Base-by-base conservation (phyloP, 805 yeast species). In the Wickerhamiella cacticola region DNA sequence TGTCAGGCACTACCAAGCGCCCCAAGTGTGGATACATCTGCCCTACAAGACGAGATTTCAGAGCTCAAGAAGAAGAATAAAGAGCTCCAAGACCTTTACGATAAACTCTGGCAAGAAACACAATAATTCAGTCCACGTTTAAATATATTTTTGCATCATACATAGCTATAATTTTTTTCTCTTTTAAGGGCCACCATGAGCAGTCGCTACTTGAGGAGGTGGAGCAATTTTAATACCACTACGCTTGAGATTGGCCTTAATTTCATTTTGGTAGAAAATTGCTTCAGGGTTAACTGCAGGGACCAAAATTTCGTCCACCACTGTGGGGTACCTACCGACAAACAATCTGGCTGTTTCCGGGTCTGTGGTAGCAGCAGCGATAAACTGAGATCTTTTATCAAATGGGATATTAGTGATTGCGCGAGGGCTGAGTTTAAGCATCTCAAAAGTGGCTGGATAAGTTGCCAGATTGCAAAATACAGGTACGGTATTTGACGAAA, bases 41-140 rank as follows among this genome's bases (percentile, higher is more conserved):
- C 41, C 12, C 24, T 25, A 9, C n/a, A 19, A 13, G 16, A 31
- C 33, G 48, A 44, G 33, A 21, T 48, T 18, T 38, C 24, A 19
- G 34, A 26, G 35, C 48, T 44, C 26, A 44, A 41, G 19, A 41
- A 39, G 41, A 40, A 56, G 19, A 49, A 52, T 38, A 50, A 45
- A 10, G 53, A 56, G 50, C 52, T 57, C 9, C 52, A 55, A 41
- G 50, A 52, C 19, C 55, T 57, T 55, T 57, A 57, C 49, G 61
- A 57, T 25, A 57, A 55, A 12, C 50, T 57, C 13, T 57, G 61
- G 61, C 52, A 56, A 1, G 51, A 53, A 13, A 51, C 48, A 15
- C n/a, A 40, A 12, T 26, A 41, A 52, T 36, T 16, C 18, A 33
- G 15, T 7, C 15, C n/a, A 12, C 8, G 10, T 25, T 12, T 36